A percentile compares a stretch with the other conserved stretches of the same genome.
Conservation (phyloP, 148 eudicot species). For the Rhododendron molle region DNA sequence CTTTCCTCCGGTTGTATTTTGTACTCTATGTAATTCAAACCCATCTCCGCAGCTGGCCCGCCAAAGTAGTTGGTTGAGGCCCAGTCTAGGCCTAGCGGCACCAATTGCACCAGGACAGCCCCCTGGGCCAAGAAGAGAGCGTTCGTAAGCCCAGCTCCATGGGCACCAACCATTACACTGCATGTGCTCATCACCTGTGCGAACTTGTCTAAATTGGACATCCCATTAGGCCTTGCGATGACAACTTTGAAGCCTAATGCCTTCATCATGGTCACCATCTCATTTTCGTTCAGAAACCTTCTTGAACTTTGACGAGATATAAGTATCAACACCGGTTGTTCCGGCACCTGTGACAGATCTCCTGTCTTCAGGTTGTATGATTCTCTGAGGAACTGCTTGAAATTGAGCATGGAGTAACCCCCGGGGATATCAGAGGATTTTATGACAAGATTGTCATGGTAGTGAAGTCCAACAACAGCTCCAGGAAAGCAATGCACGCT, state of each 20-base stretch:
- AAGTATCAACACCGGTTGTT: slow-evolving; percentile 26
- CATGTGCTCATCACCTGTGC: slow-evolving; percentile 32
- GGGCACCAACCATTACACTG: slow-evolving; percentile 48
- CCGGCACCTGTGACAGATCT: neutral
- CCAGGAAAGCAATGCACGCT: slow-evolving; percentile 54
- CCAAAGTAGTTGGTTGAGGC: slow-evolving; percentile 34
- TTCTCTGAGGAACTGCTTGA: slow-evolving; percentile 33
- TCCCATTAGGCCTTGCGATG: too few relatives aligned
- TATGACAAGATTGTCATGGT: slow-evolving; percentile 30
- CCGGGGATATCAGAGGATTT: slow-evolving; percentile 28
- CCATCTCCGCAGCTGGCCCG: slow-evolving; percentile 37
- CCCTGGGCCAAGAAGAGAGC: slow-evolving; percentile 46
- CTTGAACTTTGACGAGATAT: slow-evolving; percentile 36
- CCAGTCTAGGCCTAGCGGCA: slow-evolving; percentile 46
- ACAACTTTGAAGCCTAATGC: too few relatives aligned
- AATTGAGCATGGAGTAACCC: slow-evolving; percentile 23
- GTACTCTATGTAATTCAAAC: slow-evolving; percentile 45
- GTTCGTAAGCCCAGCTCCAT: slow-evolving; percentile 58
- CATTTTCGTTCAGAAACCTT: neutral
- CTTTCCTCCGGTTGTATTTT: slow-evolving; percentile 45
- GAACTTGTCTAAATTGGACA: neutral
- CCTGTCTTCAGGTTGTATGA: slow-evolving; percentile 22
- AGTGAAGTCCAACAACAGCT: slow-evolving; percentile 45
- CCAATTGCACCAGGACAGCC: slow-evolving; percentile 47
- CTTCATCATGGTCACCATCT: too few relatives aligned